Conservation (phyloP, 345 rosid genomes). For the Populus pruinosa region DNA sequence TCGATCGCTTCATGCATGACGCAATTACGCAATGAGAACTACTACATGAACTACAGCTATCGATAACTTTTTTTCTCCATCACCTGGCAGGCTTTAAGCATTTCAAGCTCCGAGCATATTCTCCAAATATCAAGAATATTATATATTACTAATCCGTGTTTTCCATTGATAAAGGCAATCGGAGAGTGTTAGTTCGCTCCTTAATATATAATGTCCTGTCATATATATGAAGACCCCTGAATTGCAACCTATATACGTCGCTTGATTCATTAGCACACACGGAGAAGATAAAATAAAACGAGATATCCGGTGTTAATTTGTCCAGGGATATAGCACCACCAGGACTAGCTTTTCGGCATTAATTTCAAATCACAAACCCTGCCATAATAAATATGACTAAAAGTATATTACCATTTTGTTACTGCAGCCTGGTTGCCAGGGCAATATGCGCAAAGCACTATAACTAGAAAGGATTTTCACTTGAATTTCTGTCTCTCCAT, state of each 20-base stretch:
- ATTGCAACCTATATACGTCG: neutral
- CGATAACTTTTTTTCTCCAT: neutral
- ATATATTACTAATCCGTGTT: too few relatives aligned
- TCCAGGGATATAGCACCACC: neutral
- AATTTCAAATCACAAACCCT: neutral
- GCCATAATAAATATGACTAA: neutral
- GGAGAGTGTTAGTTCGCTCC: neutral
- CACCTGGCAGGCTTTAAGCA: neutral
- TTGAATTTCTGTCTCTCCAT: neutral
- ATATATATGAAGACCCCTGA: neutral
- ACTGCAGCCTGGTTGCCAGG: neutral
- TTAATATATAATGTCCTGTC: neutral
- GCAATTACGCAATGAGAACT: too few relatives aligned
- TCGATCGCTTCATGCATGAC: too few relatives aligned
- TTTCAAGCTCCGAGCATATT: neutral
- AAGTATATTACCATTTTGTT: neutral
- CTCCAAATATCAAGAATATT: too few relatives aligned
- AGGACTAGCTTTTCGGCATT: neutral
- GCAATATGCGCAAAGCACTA: neutral
- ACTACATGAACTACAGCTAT: too few relatives aligned
- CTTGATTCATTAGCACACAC: neutral
- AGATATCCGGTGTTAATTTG: neutral
- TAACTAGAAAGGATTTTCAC: neutral
- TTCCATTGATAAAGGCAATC: neutral
- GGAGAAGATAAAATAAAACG: neutral